Base-by-base conservation (phyloP, 2,329 filamentous ascomycete species). In the Clarireedia hainanense region DNA sequence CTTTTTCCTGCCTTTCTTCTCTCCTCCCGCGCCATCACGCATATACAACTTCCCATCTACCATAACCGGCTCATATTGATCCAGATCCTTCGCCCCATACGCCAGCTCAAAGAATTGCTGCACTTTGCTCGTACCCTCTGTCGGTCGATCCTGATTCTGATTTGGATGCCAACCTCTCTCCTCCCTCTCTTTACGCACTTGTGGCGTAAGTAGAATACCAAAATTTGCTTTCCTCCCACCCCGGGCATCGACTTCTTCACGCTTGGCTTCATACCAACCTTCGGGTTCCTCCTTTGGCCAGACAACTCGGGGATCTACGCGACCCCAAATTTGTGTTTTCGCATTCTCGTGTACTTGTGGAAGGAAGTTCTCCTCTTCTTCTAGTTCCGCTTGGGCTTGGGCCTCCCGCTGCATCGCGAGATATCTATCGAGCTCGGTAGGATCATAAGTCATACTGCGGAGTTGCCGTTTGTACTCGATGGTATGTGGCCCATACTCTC, bases 251-350 rank as follows among this genome's bases (percentile, higher is more conserved):
- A 84, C 81, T 56, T 84, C 80, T 1, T 65, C 63, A 36, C 74
- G 70, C 58, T 82, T 84, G 15, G 67, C 65, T 14, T 62, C 65
- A 50, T 74, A 69, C 79, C 79, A 83, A 17, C 69, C 67, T 4
- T 72, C 63, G 0, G 76, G 72, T 46, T 72, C 72, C 2, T 68
- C 68, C 46, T 75, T 72, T 1, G 71, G 72, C 68, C 73, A 76
- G 51, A 80, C 76, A 1, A 76, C 71, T 1, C 74, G 73, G 0
- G 80, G 80, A 63, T 84, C 76, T 2, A 80, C 70, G 48, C 74
- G 69, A 1, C 72, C 68, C 60, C 74, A 82, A 5, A 72, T 59
- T 24, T 70, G 71, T 27, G 69, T 65, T 5, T 60, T 51, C 10
- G 57, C 39, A 24, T n/a, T 23, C 6, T 52, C 26, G 9, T 48